Evolutionary conservation across 2,329 filamentous ascomycete species (phyloP), one percentile per base, ranked within the genome.

Genomic region (Fusarium pseudonygamai): DNA sequence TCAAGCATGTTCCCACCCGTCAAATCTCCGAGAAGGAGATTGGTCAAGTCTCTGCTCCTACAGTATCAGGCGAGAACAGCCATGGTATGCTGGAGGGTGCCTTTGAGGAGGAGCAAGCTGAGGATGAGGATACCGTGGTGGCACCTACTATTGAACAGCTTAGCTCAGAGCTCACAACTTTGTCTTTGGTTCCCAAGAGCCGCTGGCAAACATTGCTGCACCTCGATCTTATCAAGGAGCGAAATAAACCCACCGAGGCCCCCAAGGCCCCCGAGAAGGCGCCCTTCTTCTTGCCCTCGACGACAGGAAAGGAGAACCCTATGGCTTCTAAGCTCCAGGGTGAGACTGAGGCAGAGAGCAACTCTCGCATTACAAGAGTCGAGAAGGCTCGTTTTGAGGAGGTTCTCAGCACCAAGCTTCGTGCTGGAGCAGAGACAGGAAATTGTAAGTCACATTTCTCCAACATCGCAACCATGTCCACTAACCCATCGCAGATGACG

Each of bases 151-250:
- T 94, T 26, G 94, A 97, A 64, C 94, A 97, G 82, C 88, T 99
- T 39, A 93, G 91, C 79, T 84, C 90, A 7, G 92, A 95, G 67
- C 92, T 99, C 83, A 92, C 95, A 79, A 98, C 95, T 1, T 87
- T 99, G 64, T 97, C 93, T 81, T 83, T 98, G 57, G 92, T 98
- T 9, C 97, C 96, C 16, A 95, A 93, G 81, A 94, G 93, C 71
- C 90, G 93, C 77, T 99, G 96, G 96, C 96, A 98, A 82, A 98
- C 95, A 3, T 86, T 99, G 20, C 86, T 99, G 34, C 94, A 99
- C 81, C 88, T 99, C 6, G 96, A 99, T 79, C 85, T 95, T 32
- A 97, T 99, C 80, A 93, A 95, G 84, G 90, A 95, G 82, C 93
- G 96, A 69, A 99, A 99, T 83, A 97, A 96, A 82, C 96, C 97